phyloP scores from a whole-genome alignment of 2,329 filamentous ascomycete species.

The Pseudopithomyces maydicus region DNA sequence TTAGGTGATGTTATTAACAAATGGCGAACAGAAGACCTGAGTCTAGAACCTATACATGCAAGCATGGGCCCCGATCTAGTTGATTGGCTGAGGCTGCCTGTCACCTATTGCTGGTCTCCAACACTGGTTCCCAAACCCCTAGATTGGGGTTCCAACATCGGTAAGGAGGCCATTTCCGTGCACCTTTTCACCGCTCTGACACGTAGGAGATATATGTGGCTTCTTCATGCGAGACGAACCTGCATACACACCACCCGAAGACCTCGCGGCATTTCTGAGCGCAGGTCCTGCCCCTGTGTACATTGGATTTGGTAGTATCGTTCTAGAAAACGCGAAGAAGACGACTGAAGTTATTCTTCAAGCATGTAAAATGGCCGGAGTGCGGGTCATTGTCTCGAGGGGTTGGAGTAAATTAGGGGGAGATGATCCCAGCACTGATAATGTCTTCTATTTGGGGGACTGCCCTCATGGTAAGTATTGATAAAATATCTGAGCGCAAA shows the following conservation, averaged over 20 bases:
- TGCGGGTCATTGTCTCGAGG: constrained; percentile 59
- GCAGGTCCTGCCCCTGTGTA: constrained; percentile 59
- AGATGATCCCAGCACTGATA: constrained; percentile 21
- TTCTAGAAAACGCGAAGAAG: constrained; percentile 55
- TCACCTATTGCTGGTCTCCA: constrained; percentile 56
- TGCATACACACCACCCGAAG: constrained; percentile 47
- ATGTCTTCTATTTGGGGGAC: constrained; percentile 59
- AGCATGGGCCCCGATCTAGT: constrained; percentile 48
- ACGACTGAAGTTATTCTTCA: constrained; percentile 54
- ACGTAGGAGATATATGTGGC: constrained; percentile 39
- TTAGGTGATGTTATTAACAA: constrained; percentile 54
- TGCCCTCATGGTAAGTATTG: constrained; percentile 49
- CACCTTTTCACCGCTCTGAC: not conserved
- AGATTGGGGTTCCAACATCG: constrained; percentile 34
- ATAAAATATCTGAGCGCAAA: constrained; percentile 68
- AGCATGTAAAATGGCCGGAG: constrained; percentile 46
- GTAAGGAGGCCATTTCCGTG: constrained; percentile 17
- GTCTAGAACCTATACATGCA: constrained; percentile 48
- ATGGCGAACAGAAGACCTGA: constrained; percentile 47
- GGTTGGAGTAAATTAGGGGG: constrained; percentile 57
- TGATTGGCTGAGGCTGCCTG: constrained; percentile 47
- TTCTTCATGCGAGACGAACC: constrained; percentile 51
- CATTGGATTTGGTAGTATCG: constrained; percentile 63
- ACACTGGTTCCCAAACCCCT: constrained; percentile 26
- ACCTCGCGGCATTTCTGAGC: constrained; percentile 51